Conservation (phyloP, 2,329 filamentous ascomycete genomes). For the Xylaria multiplex region DNA sequence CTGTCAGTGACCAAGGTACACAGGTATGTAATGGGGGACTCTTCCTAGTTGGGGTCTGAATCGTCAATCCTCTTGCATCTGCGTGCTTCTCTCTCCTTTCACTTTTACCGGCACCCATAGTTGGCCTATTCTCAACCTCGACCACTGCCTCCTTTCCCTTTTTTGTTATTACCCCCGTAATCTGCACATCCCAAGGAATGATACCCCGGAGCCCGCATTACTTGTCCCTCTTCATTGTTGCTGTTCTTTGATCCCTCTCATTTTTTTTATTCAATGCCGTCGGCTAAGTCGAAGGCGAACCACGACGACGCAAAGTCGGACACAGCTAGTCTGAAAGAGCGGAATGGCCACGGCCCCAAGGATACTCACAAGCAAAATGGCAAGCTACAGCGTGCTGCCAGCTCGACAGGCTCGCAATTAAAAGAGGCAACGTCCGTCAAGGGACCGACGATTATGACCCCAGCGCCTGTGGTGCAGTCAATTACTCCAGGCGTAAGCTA, state of each 20-base stretch:
- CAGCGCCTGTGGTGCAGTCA: slow-evolving; percentile 40
- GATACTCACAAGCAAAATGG: slow-evolving; percentile 55
- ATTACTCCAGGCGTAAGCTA: slow-evolving; percentile 45
- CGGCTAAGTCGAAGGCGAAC: slow-evolving; percentile 48
- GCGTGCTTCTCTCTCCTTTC: slow-evolving; percentile 22
- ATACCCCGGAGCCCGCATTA: slow-evolving; percentile 33
- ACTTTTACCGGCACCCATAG: slow-evolving; percentile 14
- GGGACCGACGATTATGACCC: slow-evolving; percentile 41
- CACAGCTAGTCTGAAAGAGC: slow-evolving; percentile 48
- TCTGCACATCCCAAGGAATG: slow-evolving; percentile 40
- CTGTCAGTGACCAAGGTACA: slow-evolving; percentile 27
- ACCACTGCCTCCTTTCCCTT: background rate
- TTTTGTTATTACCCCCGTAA: slow-evolving; percentile 1
- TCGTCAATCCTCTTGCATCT: slow-evolving; percentile 23
- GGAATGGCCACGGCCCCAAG: slow-evolving; percentile 46
- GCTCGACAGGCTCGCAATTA: slow-evolving; percentile 60
- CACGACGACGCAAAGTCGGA: slow-evolving; percentile 52
- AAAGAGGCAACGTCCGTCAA: slow-evolving; percentile 55
- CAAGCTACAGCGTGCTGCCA: slow-evolving; percentile 66
- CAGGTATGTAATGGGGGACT: slow-evolving; percentile 25
- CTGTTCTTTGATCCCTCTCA: slow-evolving; percentile 43
- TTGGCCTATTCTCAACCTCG: slow-evolving; percentile 3
- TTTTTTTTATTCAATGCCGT: slow-evolving; percentile 40
- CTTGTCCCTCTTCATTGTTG: slow-evolving; percentile 28
- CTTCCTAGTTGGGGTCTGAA: slow-evolving; percentile 28